Conservation (phyloP, 2,329 filamentous ascomycete genomes). For the Aspergillus vadensis region DNA sequence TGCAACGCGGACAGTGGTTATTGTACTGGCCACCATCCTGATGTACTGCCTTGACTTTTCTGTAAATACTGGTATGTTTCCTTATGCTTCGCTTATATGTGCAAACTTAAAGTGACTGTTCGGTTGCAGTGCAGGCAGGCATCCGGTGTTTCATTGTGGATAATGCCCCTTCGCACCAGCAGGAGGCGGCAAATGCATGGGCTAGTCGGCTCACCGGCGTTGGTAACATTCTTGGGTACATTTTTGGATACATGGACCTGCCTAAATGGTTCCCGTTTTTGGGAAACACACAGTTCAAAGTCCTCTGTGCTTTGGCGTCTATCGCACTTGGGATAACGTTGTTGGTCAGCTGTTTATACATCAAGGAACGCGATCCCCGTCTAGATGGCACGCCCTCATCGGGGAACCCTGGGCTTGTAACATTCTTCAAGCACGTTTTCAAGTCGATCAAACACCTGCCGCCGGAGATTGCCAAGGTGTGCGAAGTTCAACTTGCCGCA, state of each 20-base stretch:
- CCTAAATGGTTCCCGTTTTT: conserved; percentile 75
- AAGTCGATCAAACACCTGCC: conserved; percentile 76
- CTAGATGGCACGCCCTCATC: conserved; percentile 65
- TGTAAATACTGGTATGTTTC: conserved; percentile 75
- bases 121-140: conserved; percentile 74
- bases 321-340: conserved; percentile 71
- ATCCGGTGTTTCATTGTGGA: conserved; percentile 93
- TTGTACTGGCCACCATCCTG: conserved; percentile 78
- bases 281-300: conserved; percentile 88
- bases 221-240: conserved; percentile 87
- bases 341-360: conserved; percentile 65
- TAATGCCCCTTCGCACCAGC: conserved; percentile 87
- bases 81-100: background rate
- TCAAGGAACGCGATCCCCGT: conserved; percentile 79
- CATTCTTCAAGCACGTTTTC: conserved; percentile 79
- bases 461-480: conserved; percentile 79
- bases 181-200: conserved; percentile 93
- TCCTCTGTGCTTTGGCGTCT: conserved; percentile 82
- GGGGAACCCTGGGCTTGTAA: conserved; percentile 65
- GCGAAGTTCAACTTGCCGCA: conserved; percentile 77
- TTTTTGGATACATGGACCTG: conserved; percentile 82
- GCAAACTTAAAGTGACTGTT: background rate
- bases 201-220: conserved; percentile 82
- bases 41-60: conserved; percentile 92
- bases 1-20: conserved; percentile 66